Evolutionary conservation across 345 rosid species (phyloP).

Genomic region (Citropsis articulata): DNA sequence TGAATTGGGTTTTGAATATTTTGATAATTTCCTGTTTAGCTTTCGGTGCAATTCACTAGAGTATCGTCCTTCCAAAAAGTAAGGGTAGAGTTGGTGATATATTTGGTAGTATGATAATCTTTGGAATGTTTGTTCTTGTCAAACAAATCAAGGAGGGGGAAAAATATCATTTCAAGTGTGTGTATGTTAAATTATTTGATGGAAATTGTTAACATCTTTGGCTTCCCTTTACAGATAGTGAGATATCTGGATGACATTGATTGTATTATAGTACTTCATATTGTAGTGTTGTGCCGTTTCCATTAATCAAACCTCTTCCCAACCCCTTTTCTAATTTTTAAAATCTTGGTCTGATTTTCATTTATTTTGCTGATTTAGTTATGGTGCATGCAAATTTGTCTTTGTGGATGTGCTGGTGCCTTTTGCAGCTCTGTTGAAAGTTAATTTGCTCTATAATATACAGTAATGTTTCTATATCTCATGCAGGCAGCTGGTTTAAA

Average conservation of each 20-base stretch:
- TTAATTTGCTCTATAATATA: constrained; percentile 6
- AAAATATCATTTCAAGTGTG: not conserved
- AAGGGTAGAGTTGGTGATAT: not conserved
- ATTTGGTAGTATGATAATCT: not conserved
- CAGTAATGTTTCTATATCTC: constrained; percentile 11
- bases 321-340: no score
- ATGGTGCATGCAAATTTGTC: not conserved
- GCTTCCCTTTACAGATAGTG: not conserved
- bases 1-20: not conserved
- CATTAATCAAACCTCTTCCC: not conserved
- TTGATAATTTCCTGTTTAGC: not conserved
- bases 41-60: not conserved
- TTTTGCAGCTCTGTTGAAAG: not conserved
- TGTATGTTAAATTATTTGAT: not conserved
- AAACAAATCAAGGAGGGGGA: not conserved
- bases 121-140: not conserved
- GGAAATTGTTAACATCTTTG: not conserved
- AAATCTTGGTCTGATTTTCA: not conserved
- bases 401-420: not conserved
- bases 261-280: not conserved
- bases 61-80: not conserved
- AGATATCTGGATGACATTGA: not conserved
- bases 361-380: not conserved
- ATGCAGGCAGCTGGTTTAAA: constrained; percentile 32
- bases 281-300: not conserved